Conservation (phyloP, 163 green algal species). For the Trebouxiophyceae sp. region DNA sequence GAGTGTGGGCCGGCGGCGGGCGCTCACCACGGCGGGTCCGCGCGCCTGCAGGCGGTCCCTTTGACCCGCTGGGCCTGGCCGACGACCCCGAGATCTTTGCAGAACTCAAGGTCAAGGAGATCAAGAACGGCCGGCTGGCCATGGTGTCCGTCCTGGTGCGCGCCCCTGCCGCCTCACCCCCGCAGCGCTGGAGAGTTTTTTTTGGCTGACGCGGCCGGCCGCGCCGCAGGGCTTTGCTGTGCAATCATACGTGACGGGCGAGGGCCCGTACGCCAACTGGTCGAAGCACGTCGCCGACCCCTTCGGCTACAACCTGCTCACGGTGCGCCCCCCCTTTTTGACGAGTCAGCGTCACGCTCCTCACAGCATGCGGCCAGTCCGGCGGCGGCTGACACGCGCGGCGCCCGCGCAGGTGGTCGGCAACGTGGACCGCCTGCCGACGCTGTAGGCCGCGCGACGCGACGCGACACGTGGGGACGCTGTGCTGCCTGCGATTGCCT, state of each 20-base stretch:
- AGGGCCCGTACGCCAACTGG: constrained; percentile 90
- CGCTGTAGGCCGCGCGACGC: constrained; percentile 21
- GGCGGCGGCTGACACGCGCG: too few relatives aligned
- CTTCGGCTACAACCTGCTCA: constrained; percentile 75
- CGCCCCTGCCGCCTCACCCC: not conserved
- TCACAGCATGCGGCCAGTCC: too few relatives aligned
- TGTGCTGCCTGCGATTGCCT: too few relatives aligned
- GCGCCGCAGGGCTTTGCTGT: constrained; percentile 62
- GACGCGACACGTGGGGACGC: too few relatives aligned
- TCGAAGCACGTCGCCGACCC: constrained; percentile 73
- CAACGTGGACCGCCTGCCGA: constrained; percentile 40
- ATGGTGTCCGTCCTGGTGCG: constrained; percentile 46
- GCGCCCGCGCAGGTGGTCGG: constrained; percentile 11
- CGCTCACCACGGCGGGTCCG: too few relatives aligned
- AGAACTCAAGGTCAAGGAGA: constrained; percentile 94
- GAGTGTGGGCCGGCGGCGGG: too few relatives aligned
- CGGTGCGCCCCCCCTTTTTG: too few relatives aligned
- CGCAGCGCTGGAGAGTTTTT: not conserved
- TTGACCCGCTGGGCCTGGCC: constrained; percentile 80
- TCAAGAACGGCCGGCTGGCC: constrained; percentile 88
- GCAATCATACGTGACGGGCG: constrained; percentile 83
- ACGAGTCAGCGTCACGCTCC: too few relatives aligned
- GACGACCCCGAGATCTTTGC: constrained; percentile 87
- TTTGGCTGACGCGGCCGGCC: not conserved
- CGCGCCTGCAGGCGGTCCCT: constrained; percentile 62